These are phyloP conservation scores for Solioccasus polychromus DNA, from an alignment of 768 basidiomycete genomes.

Conservation along the genomic window DNA sequence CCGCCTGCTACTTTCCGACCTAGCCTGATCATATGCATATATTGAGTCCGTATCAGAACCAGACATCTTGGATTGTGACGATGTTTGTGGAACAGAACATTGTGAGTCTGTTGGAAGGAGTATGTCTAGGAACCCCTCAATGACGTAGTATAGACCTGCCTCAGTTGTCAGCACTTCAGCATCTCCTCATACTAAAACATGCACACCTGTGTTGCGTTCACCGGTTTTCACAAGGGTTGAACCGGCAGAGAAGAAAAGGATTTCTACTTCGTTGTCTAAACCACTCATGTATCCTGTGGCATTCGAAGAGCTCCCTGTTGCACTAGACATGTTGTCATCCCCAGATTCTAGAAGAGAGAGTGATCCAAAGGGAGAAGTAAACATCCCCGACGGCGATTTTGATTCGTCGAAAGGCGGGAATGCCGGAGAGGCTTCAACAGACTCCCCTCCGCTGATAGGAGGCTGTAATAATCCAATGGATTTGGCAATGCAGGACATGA, in stretches of 20 bases:
- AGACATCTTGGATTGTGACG: slow-evolving; percentile 19
- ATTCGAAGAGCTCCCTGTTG: slow-evolving; percentile 56
- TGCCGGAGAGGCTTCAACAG: slow-evolving; percentile 64
- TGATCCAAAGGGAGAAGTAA: slow-evolving; percentile 69
- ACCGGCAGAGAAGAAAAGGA: slow-evolving; percentile 88
- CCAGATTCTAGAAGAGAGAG: slow-evolving; percentile 68
- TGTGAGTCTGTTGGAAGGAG: slow-evolving; percentile 50
- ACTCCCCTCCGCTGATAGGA: slow-evolving; percentile 66
- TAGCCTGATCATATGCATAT: slow-evolving; percentile 31
- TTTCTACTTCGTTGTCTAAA: slow-evolving; percentile 95
- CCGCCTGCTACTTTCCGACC: slow-evolving; percentile 28
- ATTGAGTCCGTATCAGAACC: slow-evolving; percentile 37
- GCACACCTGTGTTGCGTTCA: slow-evolving; percentile 77
- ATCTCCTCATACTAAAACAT: not conserved
- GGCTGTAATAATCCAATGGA: slow-evolving; percentile 94
- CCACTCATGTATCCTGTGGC: slow-evolving; percentile 65
- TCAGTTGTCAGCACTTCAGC: not conserved
- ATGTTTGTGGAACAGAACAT: slow-evolving; percentile 1
- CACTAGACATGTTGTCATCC: slow-evolving; percentile 64
- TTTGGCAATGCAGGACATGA: slow-evolving; percentile 97
- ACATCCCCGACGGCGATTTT: slow-evolving; percentile 35
- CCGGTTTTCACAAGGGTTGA: slow-evolving; percentile 84
- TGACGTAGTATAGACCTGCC: slow-evolving; percentile 85
- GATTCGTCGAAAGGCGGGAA: slow-evolving; percentile 46
- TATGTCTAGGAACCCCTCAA: slow-evolving; percentile 95